phyloP scores from a whole-genome alignment of 208 protist genomes.

The Wallacemonas sp. region DNA sequence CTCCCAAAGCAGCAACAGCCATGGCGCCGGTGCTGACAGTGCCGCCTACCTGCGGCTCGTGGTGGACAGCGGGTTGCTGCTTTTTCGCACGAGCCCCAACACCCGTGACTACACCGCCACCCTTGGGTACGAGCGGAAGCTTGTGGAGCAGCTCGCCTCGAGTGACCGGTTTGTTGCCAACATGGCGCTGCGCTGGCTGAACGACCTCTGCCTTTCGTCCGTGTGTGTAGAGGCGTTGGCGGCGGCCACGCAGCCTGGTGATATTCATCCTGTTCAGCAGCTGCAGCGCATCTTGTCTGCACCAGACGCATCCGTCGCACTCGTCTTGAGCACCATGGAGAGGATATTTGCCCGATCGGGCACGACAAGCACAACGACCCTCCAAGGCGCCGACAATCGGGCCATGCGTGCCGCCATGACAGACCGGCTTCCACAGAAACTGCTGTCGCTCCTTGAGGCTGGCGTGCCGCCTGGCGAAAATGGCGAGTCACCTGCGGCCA shows the following conservation, averaged over 20 bases:
- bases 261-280: conserved; percentile 30
- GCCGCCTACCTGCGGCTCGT: conserved; percentile 41
- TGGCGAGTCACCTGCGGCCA: conserved; percentile 45
- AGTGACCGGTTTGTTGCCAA: conserved; percentile 7
- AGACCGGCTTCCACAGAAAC: conserved; percentile 44
- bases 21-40: not conserved
- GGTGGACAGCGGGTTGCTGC: conserved; percentile 36
- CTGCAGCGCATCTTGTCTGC: conserved; percentile 39
- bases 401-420: conserved; percentile 27
- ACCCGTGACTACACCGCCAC: conserved; percentile 65
- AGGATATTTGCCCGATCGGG: conserved; percentile 37
- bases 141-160: conserved; percentile 31
- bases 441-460: conserved; percentile 65
- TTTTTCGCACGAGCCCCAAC: conserved; percentile 45
- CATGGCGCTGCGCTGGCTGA: conserved; percentile 51
- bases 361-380: conserved; percentile 20
- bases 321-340: conserved; percentile 59
- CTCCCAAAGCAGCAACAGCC: not conserved
- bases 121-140: conserved; percentile 70
- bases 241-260: conserved; percentile 16
- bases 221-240: conserved; percentile 62
- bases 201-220: conserved; percentile 52
- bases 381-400: conserved; percentile 17
- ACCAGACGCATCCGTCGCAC: conserved; percentile 22
- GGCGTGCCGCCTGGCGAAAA: conserved; percentile 39